Evolutionary conservation across 2,329 filamentous ascomycete species (phyloP).

Genomic region (Cladophialophora yegresii): DNA sequence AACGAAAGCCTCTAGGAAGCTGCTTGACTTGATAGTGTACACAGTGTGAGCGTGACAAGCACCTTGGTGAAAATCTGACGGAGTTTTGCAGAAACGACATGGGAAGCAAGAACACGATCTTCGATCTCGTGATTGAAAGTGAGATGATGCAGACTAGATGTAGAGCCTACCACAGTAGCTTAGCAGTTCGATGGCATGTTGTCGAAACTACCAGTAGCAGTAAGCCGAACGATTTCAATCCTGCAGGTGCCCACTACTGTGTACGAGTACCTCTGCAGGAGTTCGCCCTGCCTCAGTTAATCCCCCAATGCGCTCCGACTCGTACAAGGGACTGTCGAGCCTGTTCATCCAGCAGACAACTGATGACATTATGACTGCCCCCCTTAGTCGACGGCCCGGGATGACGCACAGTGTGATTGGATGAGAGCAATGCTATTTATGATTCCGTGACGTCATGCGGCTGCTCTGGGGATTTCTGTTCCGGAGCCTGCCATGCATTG

Average conservation of each 20-base stretch:
- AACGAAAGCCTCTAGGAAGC: neutral
- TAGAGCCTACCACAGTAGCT: neutral
- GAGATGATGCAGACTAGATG: neutral
- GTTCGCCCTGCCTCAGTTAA: neutral
- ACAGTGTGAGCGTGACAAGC: neutral
- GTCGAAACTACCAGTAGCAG: neutral
- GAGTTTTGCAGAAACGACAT: neutral
- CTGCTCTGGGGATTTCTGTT: neutral
- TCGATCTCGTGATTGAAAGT: neutral
- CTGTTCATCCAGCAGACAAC: neutral
- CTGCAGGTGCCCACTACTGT: too few species aligned
- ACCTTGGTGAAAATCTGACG: neutral
- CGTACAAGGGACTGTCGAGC: neutral
- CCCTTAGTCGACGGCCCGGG: neutral
- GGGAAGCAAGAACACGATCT: neutral
- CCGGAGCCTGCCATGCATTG: neutral
- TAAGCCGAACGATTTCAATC: neutral
- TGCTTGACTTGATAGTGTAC: neutral
- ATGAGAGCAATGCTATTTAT: neutral
- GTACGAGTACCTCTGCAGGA: neutral
- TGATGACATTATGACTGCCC: slow-evolving; percentile 5
- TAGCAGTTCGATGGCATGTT: neutral
- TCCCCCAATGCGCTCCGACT: too few species aligned
- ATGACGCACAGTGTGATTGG: neutral
- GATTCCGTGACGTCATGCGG: neutral